These are phyloP conservation scores for Leccinum pellstonianum DNA, from an alignment of 768 basidiomycete genomes.

Conservation along the genomic window DNA sequence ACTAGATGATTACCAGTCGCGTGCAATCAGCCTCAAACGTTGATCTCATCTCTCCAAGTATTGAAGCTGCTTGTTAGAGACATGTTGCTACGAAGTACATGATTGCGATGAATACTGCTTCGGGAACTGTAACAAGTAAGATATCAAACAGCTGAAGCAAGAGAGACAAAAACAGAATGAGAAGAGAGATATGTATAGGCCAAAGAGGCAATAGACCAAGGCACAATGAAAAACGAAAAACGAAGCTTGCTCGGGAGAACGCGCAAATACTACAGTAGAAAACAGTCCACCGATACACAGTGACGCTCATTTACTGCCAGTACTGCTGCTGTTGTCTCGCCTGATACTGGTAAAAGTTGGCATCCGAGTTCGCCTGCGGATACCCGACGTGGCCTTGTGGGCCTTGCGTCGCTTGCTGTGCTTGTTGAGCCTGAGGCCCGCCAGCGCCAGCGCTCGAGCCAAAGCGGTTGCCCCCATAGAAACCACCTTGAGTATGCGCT, in stretches of 20 bases:
- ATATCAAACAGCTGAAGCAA: constrained; percentile 33
- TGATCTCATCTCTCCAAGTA: background rate
- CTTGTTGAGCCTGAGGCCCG: constrained; percentile 50
- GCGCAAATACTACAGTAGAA: background rate
- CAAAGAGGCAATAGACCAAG: constrained; percentile 5
- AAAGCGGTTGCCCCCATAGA: constrained; percentile 46
- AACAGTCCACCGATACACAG: background rate
- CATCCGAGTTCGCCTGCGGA: constrained; percentile 56
- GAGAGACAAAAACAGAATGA: constrained; percentile 10
- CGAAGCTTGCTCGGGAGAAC: constrained; percentile 5
- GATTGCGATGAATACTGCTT: constrained; percentile 27
- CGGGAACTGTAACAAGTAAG: constrained; percentile 25
- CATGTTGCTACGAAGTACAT: constrained; percentile 31
- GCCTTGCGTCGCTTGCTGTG: constrained; percentile 35
- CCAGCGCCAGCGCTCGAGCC: constrained; percentile 41
- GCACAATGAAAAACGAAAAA: constrained; percentile 2
- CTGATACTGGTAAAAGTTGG: constrained; percentile 71
- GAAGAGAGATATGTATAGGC: constrained; percentile 6
- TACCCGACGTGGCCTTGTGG: constrained; percentile 48
- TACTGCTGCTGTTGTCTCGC: constrained; percentile 61
- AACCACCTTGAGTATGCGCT: constrained; percentile 41
- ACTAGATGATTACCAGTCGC: background rate
- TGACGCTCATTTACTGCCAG: constrained; percentile 37
- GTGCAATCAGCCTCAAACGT: background rate
- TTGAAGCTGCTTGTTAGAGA: constrained; percentile 17